phyloP scores from a whole-genome alignment of 345 rosid species.

The Salix suchowensis region DNA sequence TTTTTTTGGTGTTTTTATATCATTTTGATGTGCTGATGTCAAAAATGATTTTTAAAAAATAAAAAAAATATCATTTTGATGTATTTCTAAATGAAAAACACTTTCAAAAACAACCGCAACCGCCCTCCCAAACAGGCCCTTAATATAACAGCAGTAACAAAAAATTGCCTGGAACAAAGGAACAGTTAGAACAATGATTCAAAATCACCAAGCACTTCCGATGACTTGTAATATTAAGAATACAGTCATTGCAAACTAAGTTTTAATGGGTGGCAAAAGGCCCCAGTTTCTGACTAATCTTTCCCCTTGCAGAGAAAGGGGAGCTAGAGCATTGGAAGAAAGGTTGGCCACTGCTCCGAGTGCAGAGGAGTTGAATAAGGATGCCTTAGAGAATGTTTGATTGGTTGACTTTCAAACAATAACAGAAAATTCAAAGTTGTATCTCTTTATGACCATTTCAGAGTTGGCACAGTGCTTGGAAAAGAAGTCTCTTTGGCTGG shows the following conservation, averaged over 20 bases:
- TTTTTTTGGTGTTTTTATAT: too few relatives aligned
- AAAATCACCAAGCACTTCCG: not conserved
- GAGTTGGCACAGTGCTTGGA: slow-evolving; percentile 24
- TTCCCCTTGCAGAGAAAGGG: slow-evolving; percentile 76
- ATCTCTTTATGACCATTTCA: slow-evolving; percentile 6
- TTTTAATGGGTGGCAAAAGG: not conserved
- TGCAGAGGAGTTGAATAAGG: slow-evolving; percentile 49
- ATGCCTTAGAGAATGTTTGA: slow-evolving; percentile 64
- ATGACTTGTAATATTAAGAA: not conserved
- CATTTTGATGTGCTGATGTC: too few relatives aligned
- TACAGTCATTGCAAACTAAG: not conserved
- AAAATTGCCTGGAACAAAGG: not conserved
- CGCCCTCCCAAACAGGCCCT: too few relatives aligned
- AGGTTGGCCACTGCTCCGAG: slow-evolving; percentile 49
- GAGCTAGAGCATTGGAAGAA: slow-evolving; percentile 96
- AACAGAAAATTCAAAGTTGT: slow-evolving; percentile 9
- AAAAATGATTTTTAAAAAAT: too few relatives aligned
- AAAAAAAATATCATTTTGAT: too few relatives aligned
- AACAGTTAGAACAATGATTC: not conserved
- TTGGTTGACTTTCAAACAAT: not conserved
- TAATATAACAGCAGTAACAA: not conserved
- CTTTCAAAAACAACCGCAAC: too few relatives aligned
- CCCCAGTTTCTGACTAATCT: not conserved
- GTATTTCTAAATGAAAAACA: too few relatives aligned
- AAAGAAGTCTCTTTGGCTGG: slow-evolving; percentile 17